Evolutionary conservation across 106 monocot species (phyloP), one percentile per base, ranked within the genome.

Genomic region (Alisma plantagoaquatica): DNA sequence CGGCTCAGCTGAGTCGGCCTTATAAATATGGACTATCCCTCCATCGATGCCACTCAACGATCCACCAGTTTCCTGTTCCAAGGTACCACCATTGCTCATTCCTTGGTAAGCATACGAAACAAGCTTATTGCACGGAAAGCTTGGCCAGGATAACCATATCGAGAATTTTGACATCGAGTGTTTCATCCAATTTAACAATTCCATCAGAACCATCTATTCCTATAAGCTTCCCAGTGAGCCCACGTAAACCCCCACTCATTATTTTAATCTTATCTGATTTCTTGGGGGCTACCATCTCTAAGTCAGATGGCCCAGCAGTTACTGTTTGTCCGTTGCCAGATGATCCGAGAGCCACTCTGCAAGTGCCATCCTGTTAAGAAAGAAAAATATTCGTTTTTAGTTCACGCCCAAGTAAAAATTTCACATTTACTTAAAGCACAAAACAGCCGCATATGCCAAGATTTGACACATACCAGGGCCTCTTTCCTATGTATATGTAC

Each of bases 201-300:
- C 96, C 96, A 51, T 96, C 96, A 3, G 88, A 78, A 16, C 96
- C 89, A 44, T 96, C 96, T 16, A 96, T 53, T 7, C 96, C 96
- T 10, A 96, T 81, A 30, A 96, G 84, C 50, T 84, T 96, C 21
- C 89, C 96, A 0, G 71, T 89, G 1, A 59, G 33, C 49, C 96
- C 96, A 22, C 84, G 77, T 10, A 78, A 59, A 0, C 48, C 33
- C 2, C 96, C 89, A 42, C 58, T 84, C 70, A 84, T 58, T 22
- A 96, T 84, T 70, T 89, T 89, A 60, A 96, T 77, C 64, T 68
- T 96, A 65, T 96, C 96, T 0, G 81, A 78, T 49, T 89, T 96
- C 73, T 78, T 89, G 0, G 88, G 88, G 22, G 57, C 61, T 23
- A 84, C 73, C 30, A 70, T 54, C 57, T 89, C 96, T 43, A 96